Conservation (phyloP, 495 filamentous ascomycete species). For the Penicillium daleae region DNA sequence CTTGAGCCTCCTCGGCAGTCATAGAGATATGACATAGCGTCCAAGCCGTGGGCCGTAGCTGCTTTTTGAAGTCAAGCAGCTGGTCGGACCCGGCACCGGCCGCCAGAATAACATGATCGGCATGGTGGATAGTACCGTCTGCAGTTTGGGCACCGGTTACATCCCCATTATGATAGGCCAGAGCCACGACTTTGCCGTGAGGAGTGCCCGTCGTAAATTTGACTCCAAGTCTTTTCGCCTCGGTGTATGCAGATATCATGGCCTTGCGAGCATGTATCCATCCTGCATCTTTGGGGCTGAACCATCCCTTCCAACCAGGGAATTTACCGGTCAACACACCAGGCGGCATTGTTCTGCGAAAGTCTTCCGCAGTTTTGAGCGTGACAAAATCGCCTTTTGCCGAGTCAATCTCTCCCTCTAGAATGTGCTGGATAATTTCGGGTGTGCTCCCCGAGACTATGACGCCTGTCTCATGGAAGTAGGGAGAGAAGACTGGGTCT, state of each 20-base stretch:
- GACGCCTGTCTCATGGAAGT: slow-evolving; percentile 55
- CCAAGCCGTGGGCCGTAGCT: slow-evolving; percentile 58
- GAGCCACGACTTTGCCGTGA: slow-evolving; percentile 39
- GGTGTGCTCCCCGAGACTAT: slow-evolving; percentile 47
- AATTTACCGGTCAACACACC: slow-evolving; percentile 56
- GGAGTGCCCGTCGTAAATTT: slow-evolving; percentile 45
- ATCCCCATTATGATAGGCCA: slow-evolving; percentile 40
- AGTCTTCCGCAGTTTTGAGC: slow-evolving; percentile 46
- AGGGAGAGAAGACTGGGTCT: slow-evolving; percentile 51
- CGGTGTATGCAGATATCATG: slow-evolving; percentile 45
- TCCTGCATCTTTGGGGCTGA: slow-evolving; percentile 46
- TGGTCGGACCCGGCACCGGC: slow-evolving; percentile 52
- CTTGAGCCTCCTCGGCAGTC: slow-evolving; percentile 45
- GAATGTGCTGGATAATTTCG: slow-evolving; percentile 41
- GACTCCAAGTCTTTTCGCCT: slow-evolving; percentile 50
- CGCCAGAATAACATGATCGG: slow-evolving; percentile 47
- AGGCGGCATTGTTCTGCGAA: slow-evolving; percentile 54
- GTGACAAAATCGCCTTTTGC: slow-evolving; percentile 29
- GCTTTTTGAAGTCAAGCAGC: slow-evolving; percentile 54
- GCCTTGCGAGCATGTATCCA: slow-evolving; percentile 57
- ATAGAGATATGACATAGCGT: slow-evolving; percentile 55
- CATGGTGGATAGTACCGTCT: slow-evolving; percentile 38
- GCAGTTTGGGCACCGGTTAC: slow-evolving; percentile 42
- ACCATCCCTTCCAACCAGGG: slow-evolving; percentile 54
- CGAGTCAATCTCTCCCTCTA: slow-evolving; percentile 37